Evolutionary conservation across 805 yeast species (phyloP).

Genomic region (Wickerhamiella hasegawae): DNA sequence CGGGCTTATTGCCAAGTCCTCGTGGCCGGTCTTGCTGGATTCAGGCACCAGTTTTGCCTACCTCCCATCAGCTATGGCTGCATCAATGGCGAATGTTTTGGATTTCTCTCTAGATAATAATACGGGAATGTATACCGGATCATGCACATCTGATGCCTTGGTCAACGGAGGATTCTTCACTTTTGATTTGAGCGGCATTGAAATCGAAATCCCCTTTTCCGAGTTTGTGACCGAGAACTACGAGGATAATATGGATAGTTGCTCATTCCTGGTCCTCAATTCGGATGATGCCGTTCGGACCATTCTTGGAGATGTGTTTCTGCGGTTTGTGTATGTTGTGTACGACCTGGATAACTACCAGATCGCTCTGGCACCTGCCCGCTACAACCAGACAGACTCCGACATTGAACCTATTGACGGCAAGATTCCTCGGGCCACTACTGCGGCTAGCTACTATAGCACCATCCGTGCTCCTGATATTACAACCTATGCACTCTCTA

Average conservation of each 20-base stretch:
- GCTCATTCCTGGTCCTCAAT: constrained; percentile 1
- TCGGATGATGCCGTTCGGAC: constrained; percentile 2
- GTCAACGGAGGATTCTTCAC: constrained; percentile 8
- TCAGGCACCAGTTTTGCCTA: constrained; percentile 37
- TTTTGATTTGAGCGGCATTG: constrained; percentile 9
- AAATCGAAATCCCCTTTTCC: constrained; percentile 6
- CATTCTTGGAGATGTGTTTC: constrained; percentile 38
- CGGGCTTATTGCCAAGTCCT: constrained; percentile 4
- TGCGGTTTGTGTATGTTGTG: constrained; percentile 46
- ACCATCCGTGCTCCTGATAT: constrained; percentile 2
- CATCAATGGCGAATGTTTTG: constrained; percentile 6
- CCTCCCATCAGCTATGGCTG: constrained; percentile 23
- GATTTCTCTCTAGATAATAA: constrained; percentile 6
- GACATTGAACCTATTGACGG: constrained; percentile 11
- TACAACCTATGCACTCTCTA: neutral
- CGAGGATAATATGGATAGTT: constrained; percentile 1
- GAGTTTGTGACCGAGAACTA: constrained; percentile 6
- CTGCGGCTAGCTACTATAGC: constrained; percentile 11
- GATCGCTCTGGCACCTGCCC: constrained; percentile 33
- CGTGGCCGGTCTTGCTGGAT: constrained; percentile 25
- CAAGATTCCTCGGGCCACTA: constrained; percentile 17
- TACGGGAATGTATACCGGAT: constrained; percentile 5
- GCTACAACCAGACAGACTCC: constrained; percentile 12
- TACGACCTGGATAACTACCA: constrained; percentile 43
- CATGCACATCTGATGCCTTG: neutral